These are phyloP conservation scores for Endogone sp. DNA, from an alignment of 192 early-diverging fungal genomes.

Conservation along the genomic window DNA sequence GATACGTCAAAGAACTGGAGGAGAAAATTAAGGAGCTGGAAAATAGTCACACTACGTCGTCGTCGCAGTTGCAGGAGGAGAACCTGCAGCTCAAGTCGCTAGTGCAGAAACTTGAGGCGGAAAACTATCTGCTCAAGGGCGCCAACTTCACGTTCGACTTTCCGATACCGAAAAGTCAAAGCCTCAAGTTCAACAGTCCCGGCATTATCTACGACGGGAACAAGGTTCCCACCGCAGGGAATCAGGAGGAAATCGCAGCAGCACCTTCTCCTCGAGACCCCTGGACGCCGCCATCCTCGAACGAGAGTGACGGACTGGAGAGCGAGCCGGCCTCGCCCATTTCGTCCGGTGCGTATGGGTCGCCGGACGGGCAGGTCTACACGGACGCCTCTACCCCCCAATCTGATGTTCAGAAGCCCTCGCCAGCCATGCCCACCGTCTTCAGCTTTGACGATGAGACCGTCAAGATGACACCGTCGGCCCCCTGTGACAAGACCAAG, in stretches of 20 bases:
- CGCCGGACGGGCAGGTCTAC: not conserved
- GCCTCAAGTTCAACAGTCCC: not conserved
- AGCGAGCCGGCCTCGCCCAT: constrained; percentile 2
- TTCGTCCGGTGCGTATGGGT: not conserved
- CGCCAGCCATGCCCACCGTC: not conserved
- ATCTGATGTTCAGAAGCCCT: not conserved
- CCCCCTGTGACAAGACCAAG: not conserved
- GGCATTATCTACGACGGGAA: not conserved
- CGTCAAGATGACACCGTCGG: not conserved
- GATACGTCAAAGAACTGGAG: constrained; percentile 78
- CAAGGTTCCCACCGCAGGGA: not conserved
- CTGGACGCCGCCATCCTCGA: constrained; percentile 24
- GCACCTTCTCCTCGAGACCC: not conserved
- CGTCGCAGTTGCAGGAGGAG: constrained; percentile 38
- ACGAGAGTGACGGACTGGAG: constrained; percentile 5
- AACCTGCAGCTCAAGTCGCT: constrained; percentile 43
- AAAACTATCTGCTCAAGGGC: constrained; percentile 51
- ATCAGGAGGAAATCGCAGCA: not conserved
- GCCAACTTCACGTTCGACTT: constrained; percentile 48
- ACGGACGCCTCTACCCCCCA: not conserved
- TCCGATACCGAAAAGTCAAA: constrained; percentile 34
- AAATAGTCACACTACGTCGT: constrained; percentile 41
- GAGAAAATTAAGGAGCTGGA: constrained; percentile 68
- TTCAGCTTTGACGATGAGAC: not conserved
- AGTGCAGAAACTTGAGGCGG: constrained; percentile 45